Percentiles rank a stretch among this genome's conserved stretches.
Conservation (phyloP, 495 filamentous ascomycete genomes). For the Xylona heveae region DNA sequence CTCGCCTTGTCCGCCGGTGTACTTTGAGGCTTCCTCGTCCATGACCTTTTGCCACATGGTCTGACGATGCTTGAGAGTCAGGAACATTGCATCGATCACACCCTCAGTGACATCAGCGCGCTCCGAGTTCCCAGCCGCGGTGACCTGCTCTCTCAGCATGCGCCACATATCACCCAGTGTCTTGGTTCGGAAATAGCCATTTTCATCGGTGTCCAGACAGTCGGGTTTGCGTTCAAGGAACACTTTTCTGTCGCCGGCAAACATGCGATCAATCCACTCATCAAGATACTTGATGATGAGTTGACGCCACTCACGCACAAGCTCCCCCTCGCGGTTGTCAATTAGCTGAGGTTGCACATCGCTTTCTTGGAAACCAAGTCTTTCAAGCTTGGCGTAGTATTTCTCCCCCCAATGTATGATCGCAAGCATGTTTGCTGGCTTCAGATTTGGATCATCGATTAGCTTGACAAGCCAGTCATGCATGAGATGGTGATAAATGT, state of each 20-base stretch:
- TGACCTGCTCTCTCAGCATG: conserved; percentile 83
- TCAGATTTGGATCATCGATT: conserved; percentile 62
- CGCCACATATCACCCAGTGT: conserved; percentile 88
- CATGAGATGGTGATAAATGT: conserved; percentile 85
- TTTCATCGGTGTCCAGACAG: conserved; percentile 64
- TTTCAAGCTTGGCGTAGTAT: conserved; percentile 89
- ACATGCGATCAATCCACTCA: conserved; percentile 92
- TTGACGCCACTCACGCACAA: conserved; percentile 81
- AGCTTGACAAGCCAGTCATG: conserved; percentile 69
- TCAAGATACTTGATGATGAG: conserved; percentile 89
- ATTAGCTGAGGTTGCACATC: conserved; percentile 65
- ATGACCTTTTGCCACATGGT: conserved; percentile 67
- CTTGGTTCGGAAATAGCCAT: conserved; percentile 73
- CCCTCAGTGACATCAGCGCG: conserved; percentile 78
- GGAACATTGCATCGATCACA: conserved; percentile 84
- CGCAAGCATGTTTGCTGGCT: conserved; percentile 56
- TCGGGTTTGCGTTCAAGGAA: conserved; percentile 59
- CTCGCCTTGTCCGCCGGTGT: conserved; percentile 29
- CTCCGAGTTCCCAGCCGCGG: conserved; percentile 57
- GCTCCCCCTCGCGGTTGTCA: conserved; percentile 67
- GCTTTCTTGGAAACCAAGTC: conserved; percentile 53
- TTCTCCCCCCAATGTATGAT: conserved; percentile 92
- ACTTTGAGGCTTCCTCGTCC: conserved; percentile 63
- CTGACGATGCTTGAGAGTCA: conserved; percentile 61
- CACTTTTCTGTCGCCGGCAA: conserved; percentile 50